Conservation (phyloP, 768 basidiomycete species). For the Mycena amicta region DNA sequence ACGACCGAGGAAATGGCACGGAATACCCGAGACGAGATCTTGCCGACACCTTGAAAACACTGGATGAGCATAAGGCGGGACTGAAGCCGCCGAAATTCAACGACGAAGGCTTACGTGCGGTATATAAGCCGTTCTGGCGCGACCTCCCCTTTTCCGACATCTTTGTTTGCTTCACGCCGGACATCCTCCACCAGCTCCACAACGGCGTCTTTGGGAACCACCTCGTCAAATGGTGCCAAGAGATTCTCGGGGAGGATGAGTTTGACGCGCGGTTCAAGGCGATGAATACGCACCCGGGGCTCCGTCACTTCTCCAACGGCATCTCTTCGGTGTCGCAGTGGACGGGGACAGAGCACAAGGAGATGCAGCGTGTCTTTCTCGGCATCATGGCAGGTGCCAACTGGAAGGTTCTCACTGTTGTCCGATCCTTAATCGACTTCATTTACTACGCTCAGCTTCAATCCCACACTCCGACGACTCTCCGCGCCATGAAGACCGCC, state of each 20-base stretch:
- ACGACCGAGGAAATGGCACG: constrained; percentile 13
- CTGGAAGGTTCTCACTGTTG: constrained; percentile 15
- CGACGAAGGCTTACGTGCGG: constrained; percentile 11
- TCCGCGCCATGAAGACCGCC: constrained; percentile 22
- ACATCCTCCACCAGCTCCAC: constrained; percentile 51
- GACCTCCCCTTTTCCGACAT: constrained; percentile 43
- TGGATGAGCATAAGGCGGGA: constrained; percentile 18
- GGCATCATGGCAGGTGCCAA: constrained; percentile 26
- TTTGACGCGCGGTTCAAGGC: constrained; percentile 36
- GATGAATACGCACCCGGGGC: constrained; percentile 28
- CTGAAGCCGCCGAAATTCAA: constrained; percentile 21
- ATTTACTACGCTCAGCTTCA: constrained; percentile 27
- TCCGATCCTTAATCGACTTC: constrained; percentile 30
- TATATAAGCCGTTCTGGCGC: constrained; percentile 40
- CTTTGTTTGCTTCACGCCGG: constrained; percentile 40
- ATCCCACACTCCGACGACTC: constrained; percentile 24
- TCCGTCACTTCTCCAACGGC: constrained; percentile 37
- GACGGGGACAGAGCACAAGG: constrained; percentile 37
- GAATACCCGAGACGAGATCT: neutral
- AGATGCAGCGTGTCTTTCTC: constrained; percentile 31
- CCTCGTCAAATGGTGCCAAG: constrained; percentile 36
- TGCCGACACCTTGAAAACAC: constrained; percentile 11
- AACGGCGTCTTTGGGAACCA: constrained; percentile 53
- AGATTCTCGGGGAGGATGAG: constrained; percentile 29
- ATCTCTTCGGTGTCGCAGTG: constrained; percentile 36